Conservation (phyloP, 441 rosid species). For the Erysimum pusillum region DNA sequence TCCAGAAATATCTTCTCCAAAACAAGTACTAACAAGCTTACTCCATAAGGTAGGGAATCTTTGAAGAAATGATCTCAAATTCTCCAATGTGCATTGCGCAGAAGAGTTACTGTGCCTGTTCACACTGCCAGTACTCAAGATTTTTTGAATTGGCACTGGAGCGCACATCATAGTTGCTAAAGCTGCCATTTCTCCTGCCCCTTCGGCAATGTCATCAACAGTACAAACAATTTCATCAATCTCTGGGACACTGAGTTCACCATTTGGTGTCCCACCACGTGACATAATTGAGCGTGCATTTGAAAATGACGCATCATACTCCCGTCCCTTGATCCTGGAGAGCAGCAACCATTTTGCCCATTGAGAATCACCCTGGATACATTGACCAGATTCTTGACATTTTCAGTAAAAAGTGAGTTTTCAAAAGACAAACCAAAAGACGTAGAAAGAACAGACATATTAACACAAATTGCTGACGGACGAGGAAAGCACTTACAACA, state of each 20-base stretch:
- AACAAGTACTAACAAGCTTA: conserved; percentile 77
- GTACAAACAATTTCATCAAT: conserved; percentile 78
- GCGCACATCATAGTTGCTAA: conserved; percentile 96
- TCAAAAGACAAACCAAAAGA: conserved; percentile 32
- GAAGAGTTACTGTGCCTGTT: conserved; percentile 81
- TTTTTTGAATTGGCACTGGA: conserved; percentile 75
- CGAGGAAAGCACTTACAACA: conserved; percentile 79
- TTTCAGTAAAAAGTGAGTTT: conserved; percentile 30
- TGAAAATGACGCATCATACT: conserved; percentile 97
- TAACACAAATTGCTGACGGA: conserved; percentile 44
- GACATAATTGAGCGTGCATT: conserved; percentile 88
- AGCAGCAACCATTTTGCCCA: conserved; percentile 98
- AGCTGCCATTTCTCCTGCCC: conserved; percentile 98
- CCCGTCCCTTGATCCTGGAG: conserved; percentile 85
- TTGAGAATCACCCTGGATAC: conserved; percentile 91
- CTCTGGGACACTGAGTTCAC: conserved; percentile 66
- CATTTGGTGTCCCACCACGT: conserved; percentile 55
- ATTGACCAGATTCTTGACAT: conserved; percentile 38
- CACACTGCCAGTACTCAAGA: conserved; percentile 81
- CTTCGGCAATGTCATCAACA: conserved; percentile 98
- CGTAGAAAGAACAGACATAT: conserved; percentile 33
- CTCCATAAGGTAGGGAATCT: conserved; percentile 92
- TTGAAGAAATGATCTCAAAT: conserved; percentile 82
- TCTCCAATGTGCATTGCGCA: conserved; percentile 95
- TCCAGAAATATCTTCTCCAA: conserved; percentile 71